These are phyloP conservation scores for Panicum miliaceum DNA, from an alignment of 176 grass and related monocot species.

Conservation along the genomic window DNA sequence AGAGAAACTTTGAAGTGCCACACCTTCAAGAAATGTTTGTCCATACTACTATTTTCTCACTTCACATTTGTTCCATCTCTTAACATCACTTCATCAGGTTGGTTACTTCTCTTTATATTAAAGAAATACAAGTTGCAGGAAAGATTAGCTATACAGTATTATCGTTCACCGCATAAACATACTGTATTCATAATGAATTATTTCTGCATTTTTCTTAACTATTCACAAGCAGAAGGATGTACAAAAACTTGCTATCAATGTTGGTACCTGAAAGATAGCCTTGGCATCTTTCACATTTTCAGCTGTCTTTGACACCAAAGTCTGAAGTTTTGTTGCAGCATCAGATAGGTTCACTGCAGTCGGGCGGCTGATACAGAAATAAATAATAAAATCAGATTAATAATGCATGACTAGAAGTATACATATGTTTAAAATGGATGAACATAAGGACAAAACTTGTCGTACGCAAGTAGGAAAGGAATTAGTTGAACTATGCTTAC, in stretches of 20 bases:
- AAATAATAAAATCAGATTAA: constrained; percentile 14
- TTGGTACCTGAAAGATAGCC: constrained; percentile 78
- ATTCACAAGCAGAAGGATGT: constrained; percentile 3
- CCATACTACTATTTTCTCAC: not conserved
- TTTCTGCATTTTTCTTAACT: not conserved
- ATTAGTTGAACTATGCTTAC: constrained; percentile 45
- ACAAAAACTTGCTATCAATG: not conserved
- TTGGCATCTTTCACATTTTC: constrained; percentile 66
- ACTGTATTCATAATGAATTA: not conserved
- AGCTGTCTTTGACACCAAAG: constrained; percentile 60
- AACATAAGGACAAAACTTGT: constrained; percentile 18
- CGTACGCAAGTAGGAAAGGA: not conserved
- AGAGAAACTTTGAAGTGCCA: not conserved
- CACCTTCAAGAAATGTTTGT: not conserved
- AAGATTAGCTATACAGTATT: not conserved
- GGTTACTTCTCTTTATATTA: constrained; percentile 3
- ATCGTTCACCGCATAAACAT: not conserved
- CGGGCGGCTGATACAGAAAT: constrained; percentile 67
- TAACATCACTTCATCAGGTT: constrained; percentile 25
- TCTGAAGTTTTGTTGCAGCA: constrained; percentile 80
- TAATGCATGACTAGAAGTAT: constrained; percentile 19
- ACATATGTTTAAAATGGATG: constrained; percentile 14
- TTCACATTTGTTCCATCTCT: not conserved
- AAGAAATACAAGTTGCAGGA: constrained; percentile 3
- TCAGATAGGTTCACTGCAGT: constrained; percentile 96